These are phyloP conservation scores for Diaporthe sp. DNA, from an alignment of 2,329 filamentous ascomycete species.

Conservation along the genomic window DNA sequence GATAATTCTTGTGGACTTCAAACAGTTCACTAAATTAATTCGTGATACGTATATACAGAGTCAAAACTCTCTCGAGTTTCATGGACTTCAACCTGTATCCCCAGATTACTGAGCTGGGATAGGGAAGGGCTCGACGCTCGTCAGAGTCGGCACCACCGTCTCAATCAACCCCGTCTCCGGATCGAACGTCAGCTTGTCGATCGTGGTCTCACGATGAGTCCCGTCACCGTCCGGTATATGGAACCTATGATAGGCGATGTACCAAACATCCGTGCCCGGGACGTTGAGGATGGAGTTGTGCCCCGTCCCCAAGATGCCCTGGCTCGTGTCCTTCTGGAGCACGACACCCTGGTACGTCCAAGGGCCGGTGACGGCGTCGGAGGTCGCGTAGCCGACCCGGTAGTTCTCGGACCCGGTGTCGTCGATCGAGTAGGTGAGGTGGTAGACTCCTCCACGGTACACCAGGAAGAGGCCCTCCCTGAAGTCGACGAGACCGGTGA, in stretches of 20 bases:
- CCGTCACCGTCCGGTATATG: conserved; percentile 60
- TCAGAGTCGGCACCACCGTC: conserved; percentile 54
- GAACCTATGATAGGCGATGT: conserved; percentile 65
- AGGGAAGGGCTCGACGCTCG: conserved; percentile 46
- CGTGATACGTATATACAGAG: neutral
- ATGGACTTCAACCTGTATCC: no score
- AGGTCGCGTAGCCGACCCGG: conserved; percentile 62
- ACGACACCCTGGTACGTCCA: conserved; percentile 62
- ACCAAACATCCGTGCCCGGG: conserved; percentile 63
- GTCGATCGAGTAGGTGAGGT: conserved; percentile 63
- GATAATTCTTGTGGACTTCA: no score
- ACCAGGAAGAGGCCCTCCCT: conserved; percentile 60
- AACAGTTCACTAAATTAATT: no score
- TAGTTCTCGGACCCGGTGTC: conserved; percentile 62
- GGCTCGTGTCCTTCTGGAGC: conserved; percentile 56
- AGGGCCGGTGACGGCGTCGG: conserved; percentile 54
- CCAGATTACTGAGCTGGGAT: neutral
- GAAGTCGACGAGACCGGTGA: conserved; percentile 58
- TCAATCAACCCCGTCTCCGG: conserved; percentile 54
- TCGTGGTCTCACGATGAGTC: conserved; percentile 58
- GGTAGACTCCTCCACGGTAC: conserved; percentile 61
- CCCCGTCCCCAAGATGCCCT: conserved; percentile 61
- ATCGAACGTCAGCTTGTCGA: conserved; percentile 58
- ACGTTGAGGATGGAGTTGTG: conserved; percentile 62
- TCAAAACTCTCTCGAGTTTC: no score